Evolutionary conservation across 1,139 yeast species (phyloP).

Genomic region (Maudiozyma humilis): DNA sequence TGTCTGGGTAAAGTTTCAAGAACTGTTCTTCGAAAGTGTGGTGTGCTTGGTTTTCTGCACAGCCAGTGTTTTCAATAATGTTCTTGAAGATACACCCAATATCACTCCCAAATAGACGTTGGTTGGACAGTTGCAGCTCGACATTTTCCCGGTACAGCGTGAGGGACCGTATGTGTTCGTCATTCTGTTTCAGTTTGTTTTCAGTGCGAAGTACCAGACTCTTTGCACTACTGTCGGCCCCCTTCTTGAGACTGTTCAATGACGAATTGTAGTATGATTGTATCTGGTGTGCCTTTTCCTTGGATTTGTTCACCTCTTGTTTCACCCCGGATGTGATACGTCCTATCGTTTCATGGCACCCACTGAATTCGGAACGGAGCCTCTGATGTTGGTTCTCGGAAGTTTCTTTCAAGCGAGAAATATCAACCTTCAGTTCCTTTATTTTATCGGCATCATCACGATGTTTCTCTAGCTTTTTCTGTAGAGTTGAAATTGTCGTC

Average conservation of each 20-base stretch:
- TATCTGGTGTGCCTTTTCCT: not conserved
- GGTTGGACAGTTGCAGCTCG: not conserved
- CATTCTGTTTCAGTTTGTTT: not conserved
- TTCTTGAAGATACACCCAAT: conserved; percentile 1
- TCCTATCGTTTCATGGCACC: not conserved
- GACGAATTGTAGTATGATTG: not conserved
- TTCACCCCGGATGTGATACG: not conserved
- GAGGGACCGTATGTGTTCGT: not conserved
- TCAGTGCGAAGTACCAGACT: not conserved
- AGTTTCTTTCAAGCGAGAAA: no score
- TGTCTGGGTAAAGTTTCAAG: not conserved
- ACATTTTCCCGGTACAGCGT: not conserved
- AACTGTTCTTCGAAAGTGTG: not conserved
- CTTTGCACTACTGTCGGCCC: not conserved
- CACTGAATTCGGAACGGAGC: no score
- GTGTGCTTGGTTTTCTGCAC: not conserved
- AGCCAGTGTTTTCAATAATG: not conserved
- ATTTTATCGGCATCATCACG: no score
- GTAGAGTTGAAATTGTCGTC: no score
- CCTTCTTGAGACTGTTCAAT: not conserved
- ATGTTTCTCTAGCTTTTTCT: no score
- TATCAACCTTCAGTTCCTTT: no score
- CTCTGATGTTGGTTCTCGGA: no score
- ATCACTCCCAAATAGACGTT: conserved; percentile 1
- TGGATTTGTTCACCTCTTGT: not conserved